Percentiles rank a stretch among this genome's conserved stretches.
Conservation (phyloP, 148 eudicot species). For the Camellia sinensis region DNA sequence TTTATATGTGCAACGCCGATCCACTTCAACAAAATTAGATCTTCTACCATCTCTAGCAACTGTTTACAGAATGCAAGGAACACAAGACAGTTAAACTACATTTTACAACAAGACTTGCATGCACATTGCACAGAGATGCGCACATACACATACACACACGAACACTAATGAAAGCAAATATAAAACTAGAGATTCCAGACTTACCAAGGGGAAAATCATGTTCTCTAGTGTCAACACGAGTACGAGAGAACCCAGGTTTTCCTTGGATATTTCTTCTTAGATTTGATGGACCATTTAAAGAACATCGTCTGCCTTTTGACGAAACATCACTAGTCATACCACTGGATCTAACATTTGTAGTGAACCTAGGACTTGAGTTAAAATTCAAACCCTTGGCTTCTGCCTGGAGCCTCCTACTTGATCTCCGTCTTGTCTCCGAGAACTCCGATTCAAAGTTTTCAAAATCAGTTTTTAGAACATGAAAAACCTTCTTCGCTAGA, state of each 20-base stretch:
- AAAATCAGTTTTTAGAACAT: slow-evolving; percentile 58
- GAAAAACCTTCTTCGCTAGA: slow-evolving; percentile 65
- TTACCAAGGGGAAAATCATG: no score
- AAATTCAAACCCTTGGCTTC: slow-evolving; percentile 29
- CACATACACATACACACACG: no score
- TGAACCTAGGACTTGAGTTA: slow-evolving; percentile 19
- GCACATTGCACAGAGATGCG: neutral
- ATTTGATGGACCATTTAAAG: no score
- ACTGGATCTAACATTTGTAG: slow-evolving; percentile 13
- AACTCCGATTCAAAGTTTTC: slow-evolving; percentile 58
- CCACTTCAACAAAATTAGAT: slow-evolving; percentile 11
- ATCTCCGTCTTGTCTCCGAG: slow-evolving; percentile 53
- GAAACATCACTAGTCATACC: no score
- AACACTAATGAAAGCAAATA: no score
- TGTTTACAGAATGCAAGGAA: slow-evolving; percentile 19
- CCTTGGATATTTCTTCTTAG: no score
- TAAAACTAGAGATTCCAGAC: no score
- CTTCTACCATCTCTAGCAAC: slow-evolving; percentile 30
- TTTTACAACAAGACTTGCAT: no score
- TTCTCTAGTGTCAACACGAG: no score
- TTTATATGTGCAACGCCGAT: slow-evolving; percentile 42
- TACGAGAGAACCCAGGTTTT: no score
- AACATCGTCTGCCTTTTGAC: no score
- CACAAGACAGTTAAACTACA: neutral
- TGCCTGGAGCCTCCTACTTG: slow-evolving; percentile 38